Evolutionary conservation across 2,329 filamentous ascomycete genomes (phyloP), one percentile per base, ranked within the genome.

Genomic region (Aspergillus sp.): DNA sequence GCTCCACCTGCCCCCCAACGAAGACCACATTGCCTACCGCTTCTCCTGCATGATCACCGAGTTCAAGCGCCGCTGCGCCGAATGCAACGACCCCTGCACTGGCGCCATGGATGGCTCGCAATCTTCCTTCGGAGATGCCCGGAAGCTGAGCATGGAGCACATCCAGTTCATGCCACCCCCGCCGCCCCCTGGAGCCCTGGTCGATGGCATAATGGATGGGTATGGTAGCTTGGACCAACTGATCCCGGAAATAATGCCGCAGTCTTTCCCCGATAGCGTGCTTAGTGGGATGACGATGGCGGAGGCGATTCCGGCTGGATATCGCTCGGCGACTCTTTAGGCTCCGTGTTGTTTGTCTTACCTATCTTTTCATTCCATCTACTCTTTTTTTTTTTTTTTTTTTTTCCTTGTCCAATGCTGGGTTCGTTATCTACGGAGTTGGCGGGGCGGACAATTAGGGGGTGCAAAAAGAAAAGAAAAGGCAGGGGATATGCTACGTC

Each of bases 1-100:
- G 24, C 68, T 74, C 7, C 70, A 73, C 24, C 63, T 75, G 16
- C 64, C 72, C 0, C 72, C 72, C 4, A 69, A 68, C 42, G 70
- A 72, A 51, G 69, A 73, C 29, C 72, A 75, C 51, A 67, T 74
- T 14, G 67, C 71, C 0, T 74, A 73, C 55, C 67, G 69, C 4
- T 72, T 73, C 51, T 71, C 71, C 4, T 73, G 65, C 32, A 69
- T 73, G 36, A 64, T 74, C 32, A 62, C 65, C 42, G 71, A 73
- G 54, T 67, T 73, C 14, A 71, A 72, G 58, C 66, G 69, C 11
- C 65, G 71, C 6, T 72, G 70, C 31, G 65, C 67, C 0, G 69
- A 69, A 26, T 59, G 56, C 24, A 63, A 58, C 16, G 63, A 66
- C 18, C 63, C 68, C 20, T 58, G 64, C 3, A 52, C 29, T 10